A percentile compares a stretch with the other conserved stretches of the same genome.
These are phyloP conservation scores for Sporisorium graminicola DNA, from an alignment of 1,284 basidiomycete genomes.

Conservation along the genomic window DNA sequence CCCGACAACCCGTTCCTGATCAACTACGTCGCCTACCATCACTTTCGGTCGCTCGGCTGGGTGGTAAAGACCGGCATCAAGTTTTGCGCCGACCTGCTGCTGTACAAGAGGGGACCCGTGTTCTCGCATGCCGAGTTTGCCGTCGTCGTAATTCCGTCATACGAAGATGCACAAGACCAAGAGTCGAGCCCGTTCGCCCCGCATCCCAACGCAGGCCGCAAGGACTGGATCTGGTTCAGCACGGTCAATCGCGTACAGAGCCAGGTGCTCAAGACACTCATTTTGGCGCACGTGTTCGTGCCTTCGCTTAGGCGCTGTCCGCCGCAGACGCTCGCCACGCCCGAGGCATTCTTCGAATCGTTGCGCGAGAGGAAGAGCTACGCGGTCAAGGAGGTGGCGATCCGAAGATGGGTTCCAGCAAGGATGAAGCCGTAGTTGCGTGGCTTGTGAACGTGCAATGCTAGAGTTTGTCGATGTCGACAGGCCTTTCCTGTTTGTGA, in stretches of 20 bases:
- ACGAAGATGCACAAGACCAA: constrained; percentile 83
- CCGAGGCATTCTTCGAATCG: constrained; percentile 75
- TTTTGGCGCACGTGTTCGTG: constrained; percentile 63
- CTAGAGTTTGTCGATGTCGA: not conserved
- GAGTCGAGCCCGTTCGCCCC: constrained; percentile 63
- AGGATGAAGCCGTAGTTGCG: constrained; percentile 82
- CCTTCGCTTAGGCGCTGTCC: constrained; percentile 48
- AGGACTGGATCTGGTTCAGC: constrained; percentile 93
- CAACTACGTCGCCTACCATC: constrained; percentile 91
- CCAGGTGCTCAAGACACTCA: constrained; percentile 85
- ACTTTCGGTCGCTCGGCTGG: constrained; percentile 98
- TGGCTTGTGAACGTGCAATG: not conserved
- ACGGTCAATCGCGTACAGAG: constrained; percentile 97
- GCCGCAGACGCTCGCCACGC: constrained; percentile 42
- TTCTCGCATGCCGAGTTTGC: constrained; percentile 98
- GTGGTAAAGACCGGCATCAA: constrained; percentile 95
- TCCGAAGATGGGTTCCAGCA: constrained; percentile 89
- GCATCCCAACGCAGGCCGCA: constrained; percentile 71
- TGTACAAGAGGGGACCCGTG: constrained; percentile 94
- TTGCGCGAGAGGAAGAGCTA: constrained; percentile 74
- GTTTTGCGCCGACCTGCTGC: constrained; percentile 93
- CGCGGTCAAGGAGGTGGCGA: constrained; percentile 83
- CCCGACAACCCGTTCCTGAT: constrained; percentile 92
- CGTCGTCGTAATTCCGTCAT: constrained; percentile 86
- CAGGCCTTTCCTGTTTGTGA: not conserved